A percentile compares a stretch with the other conserved stretches of the same genome.
These are phyloP conservation scores for Sphaerulina populicola DNA, from an alignment of 2,329 filamentous ascomycete species.

Conservation along the genomic window DNA sequence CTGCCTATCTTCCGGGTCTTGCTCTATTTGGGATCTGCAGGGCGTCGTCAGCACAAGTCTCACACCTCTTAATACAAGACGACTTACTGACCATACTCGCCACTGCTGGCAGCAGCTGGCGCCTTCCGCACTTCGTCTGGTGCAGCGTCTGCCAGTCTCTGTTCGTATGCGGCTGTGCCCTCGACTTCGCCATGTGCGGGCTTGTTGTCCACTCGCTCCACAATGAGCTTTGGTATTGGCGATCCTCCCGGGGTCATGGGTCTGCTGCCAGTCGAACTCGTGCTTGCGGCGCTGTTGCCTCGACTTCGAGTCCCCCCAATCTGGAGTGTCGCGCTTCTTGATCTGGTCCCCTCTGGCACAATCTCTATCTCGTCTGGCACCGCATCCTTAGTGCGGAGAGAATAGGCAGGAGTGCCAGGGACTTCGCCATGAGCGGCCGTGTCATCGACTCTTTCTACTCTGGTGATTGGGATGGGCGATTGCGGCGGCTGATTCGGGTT, in stretches of 20 bases:
- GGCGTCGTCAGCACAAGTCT: slow-evolving; percentile 2
- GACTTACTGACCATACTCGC: slow-evolving; percentile 51
- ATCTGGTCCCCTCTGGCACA: slow-evolving; percentile 39
- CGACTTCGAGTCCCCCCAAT: slow-evolving; percentile 25
- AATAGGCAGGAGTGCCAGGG: slow-evolving; percentile 53
- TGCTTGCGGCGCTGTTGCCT: slow-evolving; percentile 33
- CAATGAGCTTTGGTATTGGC: slow-evolving; percentile 51
- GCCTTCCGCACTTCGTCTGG: slow-evolving; percentile 51
- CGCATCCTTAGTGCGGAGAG: slow-evolving; percentile 50
- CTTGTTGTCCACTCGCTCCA: slow-evolving; percentile 52
- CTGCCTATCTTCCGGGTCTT: slow-evolving; percentile 25
- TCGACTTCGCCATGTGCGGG: slow-evolving; percentile 55
- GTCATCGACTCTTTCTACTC: slow-evolving; percentile 56
- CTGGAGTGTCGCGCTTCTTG: slow-evolving; percentile 33
- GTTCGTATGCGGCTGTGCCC: slow-evolving; percentile 51
- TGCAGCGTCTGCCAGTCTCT: slow-evolving; percentile 50
- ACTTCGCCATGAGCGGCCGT: slow-evolving; percentile 52
- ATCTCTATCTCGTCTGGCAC: slow-evolving; percentile 58
- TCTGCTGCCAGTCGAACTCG: slow-evolving; percentile 32
- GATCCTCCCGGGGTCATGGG: slow-evolving; percentile 46
- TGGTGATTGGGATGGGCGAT: slow-evolving; percentile 50
- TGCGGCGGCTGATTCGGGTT: slow-evolving; percentile 30
- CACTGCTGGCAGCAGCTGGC: slow-evolving; percentile 41
- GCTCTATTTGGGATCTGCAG: slow-evolving; percentile 32
- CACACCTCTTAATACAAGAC: neutral